Percentiles rank a stretch among this genome's conserved stretches.
Evolutionary conservation across 257 asterid genomes (phyloP).

Genomic region (Plantago ovata): DNA sequence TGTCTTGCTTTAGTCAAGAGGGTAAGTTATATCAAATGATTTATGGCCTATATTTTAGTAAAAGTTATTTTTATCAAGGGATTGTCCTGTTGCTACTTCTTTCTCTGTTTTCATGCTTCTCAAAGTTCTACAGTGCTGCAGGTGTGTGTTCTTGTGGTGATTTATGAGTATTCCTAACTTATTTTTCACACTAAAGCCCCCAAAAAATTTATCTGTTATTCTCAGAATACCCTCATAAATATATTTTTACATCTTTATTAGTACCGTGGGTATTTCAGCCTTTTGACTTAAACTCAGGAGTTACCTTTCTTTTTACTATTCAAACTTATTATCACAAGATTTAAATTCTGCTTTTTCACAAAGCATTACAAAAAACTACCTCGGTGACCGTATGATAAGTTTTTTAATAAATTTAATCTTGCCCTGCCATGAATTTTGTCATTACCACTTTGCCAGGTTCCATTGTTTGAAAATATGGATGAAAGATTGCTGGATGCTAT

Average conservation of each 20-base stretch:
- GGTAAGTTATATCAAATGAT: slow-evolving; percentile 38
- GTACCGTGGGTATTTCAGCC: too few relatives aligned
- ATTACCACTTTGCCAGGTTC: slow-evolving; percentile 55
- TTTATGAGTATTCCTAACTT: not conserved
- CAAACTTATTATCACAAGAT: too few relatives aligned
- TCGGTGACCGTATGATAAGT: not conserved
- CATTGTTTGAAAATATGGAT: slow-evolving; percentile 92
- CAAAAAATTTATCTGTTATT: not conserved
- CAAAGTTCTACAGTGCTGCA: not conserved
- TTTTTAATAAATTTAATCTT: not conserved
- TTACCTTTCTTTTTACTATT: not conserved
- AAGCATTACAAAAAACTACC: too few relatives aligned
- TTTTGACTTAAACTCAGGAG: not conserved
- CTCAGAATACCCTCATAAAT: not conserved
- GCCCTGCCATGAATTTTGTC: not conserved
- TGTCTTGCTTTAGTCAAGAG: slow-evolving; percentile 95
- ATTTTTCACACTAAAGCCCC: not conserved
- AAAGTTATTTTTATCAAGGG: not conserved
- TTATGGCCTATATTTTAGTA: slow-evolving; percentile 1
- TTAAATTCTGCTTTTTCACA: too few relatives aligned
- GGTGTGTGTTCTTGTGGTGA: not conserved
- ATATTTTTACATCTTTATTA: not conserved
- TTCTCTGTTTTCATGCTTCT: not conserved
- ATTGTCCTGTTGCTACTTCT: not conserved
- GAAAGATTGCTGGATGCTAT: slow-evolving; percentile 96